Evolutionary conservation across 2,329 filamentous ascomycete species (phyloP).

Genomic region (Cladobotryum protrusum): DNA sequence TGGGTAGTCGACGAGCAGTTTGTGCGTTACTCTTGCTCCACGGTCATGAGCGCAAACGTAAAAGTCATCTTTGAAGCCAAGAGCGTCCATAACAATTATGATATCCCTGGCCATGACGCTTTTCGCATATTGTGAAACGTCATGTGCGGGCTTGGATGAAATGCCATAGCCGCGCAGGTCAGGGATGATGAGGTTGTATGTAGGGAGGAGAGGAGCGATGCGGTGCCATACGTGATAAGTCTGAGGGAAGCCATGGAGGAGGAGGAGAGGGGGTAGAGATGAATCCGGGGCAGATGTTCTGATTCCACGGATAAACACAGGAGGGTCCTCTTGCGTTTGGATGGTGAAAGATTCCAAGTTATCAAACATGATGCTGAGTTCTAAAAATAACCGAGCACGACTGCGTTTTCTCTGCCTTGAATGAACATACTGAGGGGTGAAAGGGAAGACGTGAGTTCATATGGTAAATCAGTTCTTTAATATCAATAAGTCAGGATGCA

Average conservation of each 20-base stretch:
- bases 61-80: slow-evolving; percentile 33
- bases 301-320: slow-evolving; percentile 5
- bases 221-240: slow-evolving; percentile 47
- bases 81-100: slow-evolving; percentile 37
- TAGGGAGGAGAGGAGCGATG: slow-evolving; percentile 33
- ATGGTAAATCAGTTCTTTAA: no score
- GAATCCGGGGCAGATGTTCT: slow-evolving; percentile 7
- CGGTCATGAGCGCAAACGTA: slow-evolving; percentile 52
- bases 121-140: slow-evolving; percentile 37
- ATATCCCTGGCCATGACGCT: slow-evolving; percentile 44
- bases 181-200: slow-evolving; percentile 38
- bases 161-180: slow-evolving; percentile 48
- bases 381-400: neutral
- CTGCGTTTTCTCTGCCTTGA: no score
- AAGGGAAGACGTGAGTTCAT: no score
- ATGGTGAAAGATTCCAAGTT: slow-evolving; percentile 4
- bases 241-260: slow-evolving; percentile 49
- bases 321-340: slow-evolving; percentile 1
- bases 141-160: slow-evolving; percentile 38
- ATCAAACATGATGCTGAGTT: neutral
- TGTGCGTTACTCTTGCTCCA: slow-evolving; percentile 49
- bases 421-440: no score
- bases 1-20: slow-evolving; percentile 43
- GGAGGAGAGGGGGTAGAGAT: slow-evolving; percentile 36
- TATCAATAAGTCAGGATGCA: no score